phyloP scores from a whole-genome alignment of 441 rosid genomes.

The Jatropha podagrica region DNA sequence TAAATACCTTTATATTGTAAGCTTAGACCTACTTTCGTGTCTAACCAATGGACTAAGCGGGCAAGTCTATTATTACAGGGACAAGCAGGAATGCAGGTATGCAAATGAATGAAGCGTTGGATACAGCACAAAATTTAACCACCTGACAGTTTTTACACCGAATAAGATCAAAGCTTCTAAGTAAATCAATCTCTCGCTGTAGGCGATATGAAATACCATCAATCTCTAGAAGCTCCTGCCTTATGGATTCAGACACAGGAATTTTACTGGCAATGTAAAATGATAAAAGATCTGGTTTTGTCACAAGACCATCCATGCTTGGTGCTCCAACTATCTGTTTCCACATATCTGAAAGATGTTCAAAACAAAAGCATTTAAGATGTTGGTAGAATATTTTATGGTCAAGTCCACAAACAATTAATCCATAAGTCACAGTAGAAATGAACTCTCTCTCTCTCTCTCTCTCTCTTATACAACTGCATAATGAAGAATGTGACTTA shows the following conservation, averaged over 20 bases:
- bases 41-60: neutral
- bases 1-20: neutral
- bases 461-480: neutral
- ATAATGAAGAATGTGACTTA: neutral
- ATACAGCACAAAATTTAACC: conserved; percentile 17
- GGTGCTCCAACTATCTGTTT: conserved; percentile 79
- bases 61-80: neutral
- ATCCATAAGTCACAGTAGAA: neutral
- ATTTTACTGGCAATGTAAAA: conserved; percentile 91
- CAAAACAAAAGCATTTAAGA: conserved; percentile 2
- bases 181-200: conserved; percentile 79
- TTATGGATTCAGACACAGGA: conserved; percentile 74
- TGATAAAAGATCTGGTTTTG: conserved; percentile 78
- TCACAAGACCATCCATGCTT: conserved; percentile 62
- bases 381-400: neutral
- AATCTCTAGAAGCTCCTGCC: conserved; percentile 96
- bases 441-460: neutral
- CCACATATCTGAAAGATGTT: conserved; percentile 77
- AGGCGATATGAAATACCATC: conserved; percentile 85
- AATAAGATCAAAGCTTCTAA: conserved; percentile 65
- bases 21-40: neutral
- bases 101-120: conserved; percentile 7
- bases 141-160: conserved; percentile 87
- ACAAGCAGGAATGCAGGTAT: neutral
- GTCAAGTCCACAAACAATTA: neutral